Evolutionary conservation across 2,329 filamentous ascomycete species (phyloP).

Genomic region (Metarhizium anisopliae): DNA sequence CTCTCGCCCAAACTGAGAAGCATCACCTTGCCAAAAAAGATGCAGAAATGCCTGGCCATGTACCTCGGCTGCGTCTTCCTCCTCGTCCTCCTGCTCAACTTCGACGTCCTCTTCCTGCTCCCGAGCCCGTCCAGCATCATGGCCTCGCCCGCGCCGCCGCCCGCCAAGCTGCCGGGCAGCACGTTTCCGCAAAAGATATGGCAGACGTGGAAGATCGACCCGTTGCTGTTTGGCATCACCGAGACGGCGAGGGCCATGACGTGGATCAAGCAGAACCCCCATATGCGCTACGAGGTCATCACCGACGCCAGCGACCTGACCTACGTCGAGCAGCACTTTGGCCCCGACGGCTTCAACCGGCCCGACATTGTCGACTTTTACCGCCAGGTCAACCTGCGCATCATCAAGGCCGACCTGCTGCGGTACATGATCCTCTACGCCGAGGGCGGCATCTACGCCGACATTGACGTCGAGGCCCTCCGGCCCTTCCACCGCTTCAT

Average conservation of each 20-base stretch:
- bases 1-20: constrained; percentile 20
- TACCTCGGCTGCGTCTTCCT: constrained; percentile 35
- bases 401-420: constrained; percentile 59
- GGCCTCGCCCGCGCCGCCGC: constrained; percentile 12
- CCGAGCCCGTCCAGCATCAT: not conserved
- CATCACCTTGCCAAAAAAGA: constrained; percentile 33
- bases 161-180: constrained; percentile 14
- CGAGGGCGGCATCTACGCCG: constrained; percentile 64
- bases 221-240: constrained; percentile 55
- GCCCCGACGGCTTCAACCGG: constrained; percentile 54
- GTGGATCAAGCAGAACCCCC: constrained; percentile 59
- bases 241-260: constrained; percentile 52
- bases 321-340: constrained; percentile 62
- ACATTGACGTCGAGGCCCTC: constrained; percentile 32
- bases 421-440: constrained; percentile 65
- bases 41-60: constrained; percentile 37
- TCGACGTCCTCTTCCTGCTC: constrained; percentile 17
- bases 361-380: constrained; percentile 57
- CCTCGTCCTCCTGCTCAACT: constrained; percentile 37
- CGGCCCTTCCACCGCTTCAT: constrained; percentile 26
- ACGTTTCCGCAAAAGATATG: constrained; percentile 61
- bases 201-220: constrained; percentile 68
- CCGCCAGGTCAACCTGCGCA: constrained; percentile 49
- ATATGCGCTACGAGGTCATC: constrained; percentile 58
- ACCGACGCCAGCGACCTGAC: constrained; percentile 59